Percentiles rank a stretch among this genome's conserved stretches.
phyloP scores from a whole-genome alignment of 1,284 basidiomycete genomes.

The Puccinia hordei region DNA sequence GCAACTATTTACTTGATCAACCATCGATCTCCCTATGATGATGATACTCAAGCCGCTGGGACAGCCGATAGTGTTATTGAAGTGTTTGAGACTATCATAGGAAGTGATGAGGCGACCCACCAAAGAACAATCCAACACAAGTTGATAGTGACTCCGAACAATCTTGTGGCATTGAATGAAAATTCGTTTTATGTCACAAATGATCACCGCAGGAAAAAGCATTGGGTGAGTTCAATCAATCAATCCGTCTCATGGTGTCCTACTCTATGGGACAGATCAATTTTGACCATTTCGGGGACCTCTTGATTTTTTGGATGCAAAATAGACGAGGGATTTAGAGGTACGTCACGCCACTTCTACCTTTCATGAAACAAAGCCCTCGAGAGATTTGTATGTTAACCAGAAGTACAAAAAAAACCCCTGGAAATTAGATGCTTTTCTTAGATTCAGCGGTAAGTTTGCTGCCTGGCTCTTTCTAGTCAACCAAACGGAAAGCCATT shows the following conservation, averaged over 20 bases:
- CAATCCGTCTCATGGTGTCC: neutral
- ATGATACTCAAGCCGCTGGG: neutral
- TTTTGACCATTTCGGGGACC: neutral
- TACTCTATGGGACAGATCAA: neutral
- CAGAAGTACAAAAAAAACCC: neutral
- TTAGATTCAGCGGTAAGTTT: constrained; percentile 10
- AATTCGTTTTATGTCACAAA: constrained; percentile 47
- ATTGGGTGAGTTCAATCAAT: constrained; percentile 14
- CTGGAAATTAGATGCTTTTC: neutral
- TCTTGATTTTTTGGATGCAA: neutral
- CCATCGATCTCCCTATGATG: constrained; percentile 22
- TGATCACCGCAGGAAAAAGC: constrained; percentile 31
- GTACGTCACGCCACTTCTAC: neutral
- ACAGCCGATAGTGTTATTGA: constrained; percentile 46
- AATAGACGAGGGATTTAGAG: constrained; percentile 23
- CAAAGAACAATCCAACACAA: constrained; percentile 31
- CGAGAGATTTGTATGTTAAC: neutral
- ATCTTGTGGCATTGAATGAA: constrained; percentile 36
- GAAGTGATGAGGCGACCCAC: constrained; percentile 21
- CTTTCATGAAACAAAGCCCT: neutral
- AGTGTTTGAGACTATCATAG: constrained; percentile 45
- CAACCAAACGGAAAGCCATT: neutral
- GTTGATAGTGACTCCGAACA: constrained; percentile 44
- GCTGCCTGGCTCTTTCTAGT: neutral
- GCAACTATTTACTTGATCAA: constrained; percentile 43